Evolutionary conservation across 495 filamentous ascomycete genomes (phyloP).

Genomic region (Penicillium diatomitis): DNA sequence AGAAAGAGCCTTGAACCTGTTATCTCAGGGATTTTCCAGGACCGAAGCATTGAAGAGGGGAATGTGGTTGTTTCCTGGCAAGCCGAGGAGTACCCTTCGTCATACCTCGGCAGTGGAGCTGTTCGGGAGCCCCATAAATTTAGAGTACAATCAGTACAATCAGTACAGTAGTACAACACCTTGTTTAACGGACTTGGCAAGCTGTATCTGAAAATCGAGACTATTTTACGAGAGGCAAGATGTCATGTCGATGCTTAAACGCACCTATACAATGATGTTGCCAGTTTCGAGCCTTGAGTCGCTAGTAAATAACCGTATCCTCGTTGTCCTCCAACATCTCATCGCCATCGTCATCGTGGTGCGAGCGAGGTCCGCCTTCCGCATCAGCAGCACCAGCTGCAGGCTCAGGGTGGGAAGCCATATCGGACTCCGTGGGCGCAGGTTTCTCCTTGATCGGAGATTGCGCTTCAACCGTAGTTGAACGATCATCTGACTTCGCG

Average conservation of each 20-base stretch:
- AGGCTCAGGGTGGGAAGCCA: too few relatives aligned
- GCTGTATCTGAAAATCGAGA: too few relatives aligned
- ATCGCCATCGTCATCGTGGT: conserved; percentile 48
- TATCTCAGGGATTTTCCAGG: too few relatives aligned
- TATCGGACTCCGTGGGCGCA: too few relatives aligned
- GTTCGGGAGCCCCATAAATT: not conserved
- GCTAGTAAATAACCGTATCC: conserved; percentile 79
- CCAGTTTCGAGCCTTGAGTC: not conserved
- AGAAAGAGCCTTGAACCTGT: too few relatives aligned
- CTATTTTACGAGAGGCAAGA: too few relatives aligned
- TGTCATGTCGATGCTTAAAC: too few relatives aligned
- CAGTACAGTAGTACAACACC: too few relatives aligned
- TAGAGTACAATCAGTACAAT: too few relatives aligned
- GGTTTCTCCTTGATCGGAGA: conserved; percentile 11
- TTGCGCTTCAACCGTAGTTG: conserved; percentile 22
- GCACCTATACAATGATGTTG: too few relatives aligned
- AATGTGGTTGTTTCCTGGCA: not conserved
- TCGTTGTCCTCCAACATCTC: conserved; percentile 71
- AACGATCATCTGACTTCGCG: conserved; percentile 11
- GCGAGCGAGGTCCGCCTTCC: conserved; percentile 12
- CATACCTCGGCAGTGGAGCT: conserved; percentile 5
- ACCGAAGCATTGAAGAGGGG: too few relatives aligned
- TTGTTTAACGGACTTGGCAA: too few relatives aligned
- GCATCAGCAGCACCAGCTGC: conserved; percentile 7
- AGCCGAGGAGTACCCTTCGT: conserved; percentile 4